Evolutionary conservation across 345 rosid species (phyloP).

Genomic region (Populus deltoides): DNA sequence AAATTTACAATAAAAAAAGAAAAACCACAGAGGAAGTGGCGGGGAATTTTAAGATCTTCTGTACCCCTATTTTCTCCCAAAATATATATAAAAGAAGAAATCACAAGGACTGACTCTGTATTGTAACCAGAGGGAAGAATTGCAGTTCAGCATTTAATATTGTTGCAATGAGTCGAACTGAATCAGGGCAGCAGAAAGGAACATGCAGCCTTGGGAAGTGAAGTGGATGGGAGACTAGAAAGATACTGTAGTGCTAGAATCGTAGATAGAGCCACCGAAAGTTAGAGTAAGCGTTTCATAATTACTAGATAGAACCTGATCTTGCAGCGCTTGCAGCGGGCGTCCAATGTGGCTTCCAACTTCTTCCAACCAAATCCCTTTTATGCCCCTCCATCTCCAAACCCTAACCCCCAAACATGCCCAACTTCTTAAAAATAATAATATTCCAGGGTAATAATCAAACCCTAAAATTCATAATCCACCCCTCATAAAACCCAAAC

Average conservation of each 20-base stretch:
- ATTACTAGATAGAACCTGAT: too few relatives aligned
- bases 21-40: too few relatives aligned
- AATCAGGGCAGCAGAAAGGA: background rate
- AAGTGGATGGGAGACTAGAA: background rate
- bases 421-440: too few relatives aligned
- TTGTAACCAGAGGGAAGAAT: background rate
- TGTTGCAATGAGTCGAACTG: background rate
- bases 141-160: background rate
- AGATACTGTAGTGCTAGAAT: background rate
- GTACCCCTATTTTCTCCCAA: too few relatives aligned
- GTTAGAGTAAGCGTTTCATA: background rate
- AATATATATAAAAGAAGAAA: too few relatives aligned
- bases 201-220: background rate
- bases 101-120: too few relatives aligned
- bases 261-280: background rate
- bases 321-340: conserved; percentile 26
- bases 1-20: too few relatives aligned
- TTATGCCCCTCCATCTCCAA: background rate
- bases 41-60: too few relatives aligned
- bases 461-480: background rate
- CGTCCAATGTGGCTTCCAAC: conserved; percentile 6
- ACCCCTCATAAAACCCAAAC: background rate
- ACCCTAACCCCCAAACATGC: too few relatives aligned
- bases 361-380: background rate
- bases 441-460: too few relatives aligned